Evolutionary conservation across 2,329 filamentous ascomycete genomes (phyloP).

Genomic region (Sordariomycetes sp.): DNA sequence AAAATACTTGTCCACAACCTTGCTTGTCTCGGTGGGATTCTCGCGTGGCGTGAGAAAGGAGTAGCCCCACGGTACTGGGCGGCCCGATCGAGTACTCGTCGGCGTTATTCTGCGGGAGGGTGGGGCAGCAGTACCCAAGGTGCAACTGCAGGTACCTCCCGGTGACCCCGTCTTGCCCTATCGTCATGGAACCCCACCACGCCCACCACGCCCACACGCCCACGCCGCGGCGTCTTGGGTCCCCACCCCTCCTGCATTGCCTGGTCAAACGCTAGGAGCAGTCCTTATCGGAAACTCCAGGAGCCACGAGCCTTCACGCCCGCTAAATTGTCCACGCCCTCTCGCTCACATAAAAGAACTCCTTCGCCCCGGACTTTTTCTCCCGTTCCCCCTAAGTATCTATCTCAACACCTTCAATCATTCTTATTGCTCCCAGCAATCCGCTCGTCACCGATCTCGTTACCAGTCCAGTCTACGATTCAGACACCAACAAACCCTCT

Average conservation of each 20-base stretch:
- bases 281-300: constrained; percentile 6
- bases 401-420: neutral
- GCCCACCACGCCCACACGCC: constrained; percentile 4
- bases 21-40: neutral
- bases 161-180: constrained; percentile 1
- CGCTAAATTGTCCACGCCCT: neutral
- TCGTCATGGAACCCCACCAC: constrained; percentile 4
- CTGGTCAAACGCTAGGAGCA: neutral
- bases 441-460: neutral
- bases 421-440: neutral
- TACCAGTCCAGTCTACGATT: neutral
- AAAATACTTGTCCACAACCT: neutral
- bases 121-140: neutral
- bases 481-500: neutral
- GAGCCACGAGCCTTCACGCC: constrained; percentile 3
- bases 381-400: constrained; percentile 1
- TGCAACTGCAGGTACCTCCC: neutral
- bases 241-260: constrained; percentile 1
- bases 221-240: neutral
- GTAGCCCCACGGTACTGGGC: neutral
- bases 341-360: constrained; percentile 3
- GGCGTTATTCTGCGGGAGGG: neutral
- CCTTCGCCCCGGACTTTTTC: neutral
- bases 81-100: neutral
- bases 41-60: neutral